phyloP scores from a whole-genome alignment of 345 rosid genomes.

The Microcos paniculata region DNA sequence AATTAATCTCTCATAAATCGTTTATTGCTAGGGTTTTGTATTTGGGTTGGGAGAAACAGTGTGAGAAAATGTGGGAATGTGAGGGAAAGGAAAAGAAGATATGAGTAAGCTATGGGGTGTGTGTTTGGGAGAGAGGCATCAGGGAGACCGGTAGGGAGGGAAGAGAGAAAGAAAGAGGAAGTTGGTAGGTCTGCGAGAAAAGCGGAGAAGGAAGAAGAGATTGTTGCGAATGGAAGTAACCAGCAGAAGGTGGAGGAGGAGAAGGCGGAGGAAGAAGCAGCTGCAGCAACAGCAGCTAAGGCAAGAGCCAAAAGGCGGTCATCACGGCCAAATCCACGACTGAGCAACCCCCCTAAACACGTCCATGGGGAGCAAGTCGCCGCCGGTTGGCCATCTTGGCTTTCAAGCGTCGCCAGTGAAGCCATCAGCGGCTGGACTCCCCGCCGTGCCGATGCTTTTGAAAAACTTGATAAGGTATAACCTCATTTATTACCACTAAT shows the following conservation, averaged over 20 bases:
- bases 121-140: constrained; percentile 60
- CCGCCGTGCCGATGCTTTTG: constrained; percentile 71
- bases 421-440: constrained; percentile 87
- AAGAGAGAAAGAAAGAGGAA: constrained; percentile 33
- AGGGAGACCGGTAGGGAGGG: constrained; percentile 48
- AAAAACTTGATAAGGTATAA: constrained; percentile 74
- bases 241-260: constrained; percentile 22
- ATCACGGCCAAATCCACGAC: constrained; percentile 56
- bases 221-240: constrained; percentile 41
- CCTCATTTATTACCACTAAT: not conserved
- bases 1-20: constrained; percentile 4
- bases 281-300: constrained; percentile 16
- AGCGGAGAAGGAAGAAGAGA: constrained; percentile 21
- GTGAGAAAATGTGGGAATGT: constrained; percentile 19
- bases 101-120: constrained; percentile 71
- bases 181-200: constrained; percentile 24
- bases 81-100: constrained; percentile 23
- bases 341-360: constrained; percentile 60
- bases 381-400: constrained; percentile 92
- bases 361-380: constrained; percentile 72
- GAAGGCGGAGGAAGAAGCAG: constrained; percentile 32
- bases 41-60: constrained; percentile 20
- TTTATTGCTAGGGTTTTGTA: constrained; percentile 20
- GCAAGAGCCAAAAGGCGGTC: constrained; percentile 39
- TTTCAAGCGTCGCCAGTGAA: constrained; percentile 72